phyloP scores from a whole-genome alignment of 1,284 basidiomycete genomes.

The Flammula alnicola region DNA sequence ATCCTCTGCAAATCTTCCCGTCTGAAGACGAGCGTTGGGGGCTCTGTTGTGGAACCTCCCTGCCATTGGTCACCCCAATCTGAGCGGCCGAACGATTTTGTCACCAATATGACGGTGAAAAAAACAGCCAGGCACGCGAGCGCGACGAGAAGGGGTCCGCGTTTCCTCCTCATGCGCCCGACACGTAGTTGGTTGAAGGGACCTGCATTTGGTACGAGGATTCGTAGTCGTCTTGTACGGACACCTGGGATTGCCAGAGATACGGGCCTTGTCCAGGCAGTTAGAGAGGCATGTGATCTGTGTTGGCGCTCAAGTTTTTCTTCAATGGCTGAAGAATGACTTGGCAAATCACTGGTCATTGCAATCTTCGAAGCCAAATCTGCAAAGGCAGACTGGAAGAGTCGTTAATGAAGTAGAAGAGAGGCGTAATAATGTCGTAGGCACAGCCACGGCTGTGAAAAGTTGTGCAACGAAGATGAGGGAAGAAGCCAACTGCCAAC shows the following conservation, averaged over 20 bases:
- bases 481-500: constrained; percentile 4
- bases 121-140: constrained; percentile 45
- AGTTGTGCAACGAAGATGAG: neutral
- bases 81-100: constrained; percentile 40
- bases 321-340: constrained; percentile 43
- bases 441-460: constrained; percentile 11
- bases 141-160: constrained; percentile 41
- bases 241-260: constrained; percentile 54
- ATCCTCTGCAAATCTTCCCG: constrained; percentile 68
- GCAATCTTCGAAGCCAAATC: constrained; percentile 2
- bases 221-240: constrained; percentile 47
- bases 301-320: constrained; percentile 41
- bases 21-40: constrained; percentile 66
- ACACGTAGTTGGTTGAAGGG: constrained; percentile 45
- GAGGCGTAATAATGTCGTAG: too few relatives aligned
- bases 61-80: constrained; percentile 50
- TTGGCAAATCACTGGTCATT: constrained; percentile 43
- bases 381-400: constrained; percentile 1
- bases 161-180: constrained; percentile 45
- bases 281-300: constrained; percentile 27
- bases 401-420: neutral
- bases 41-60: constrained; percentile 47
- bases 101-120: constrained; percentile 47
- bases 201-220: constrained; percentile 58
- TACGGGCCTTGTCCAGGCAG: constrained; percentile 50